Conservation (phyloP, 2,329 filamentous ascomycete species). For the Colletotrichum chrysophilum region DNA sequence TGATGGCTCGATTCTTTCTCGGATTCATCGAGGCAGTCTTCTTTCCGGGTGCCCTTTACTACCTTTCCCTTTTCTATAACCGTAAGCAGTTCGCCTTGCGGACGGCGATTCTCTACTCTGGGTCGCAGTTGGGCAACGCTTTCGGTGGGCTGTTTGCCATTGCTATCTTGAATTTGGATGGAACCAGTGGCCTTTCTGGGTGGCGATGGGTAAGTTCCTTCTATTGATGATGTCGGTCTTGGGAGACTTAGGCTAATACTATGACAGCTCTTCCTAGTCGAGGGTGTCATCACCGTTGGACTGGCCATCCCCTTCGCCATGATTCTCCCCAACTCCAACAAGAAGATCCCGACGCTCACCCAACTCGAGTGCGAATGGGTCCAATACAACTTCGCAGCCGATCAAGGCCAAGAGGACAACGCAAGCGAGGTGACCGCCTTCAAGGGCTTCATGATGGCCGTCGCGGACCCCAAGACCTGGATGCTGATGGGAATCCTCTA, state of each 20-base stretch:
- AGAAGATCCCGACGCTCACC: conserved; percentile 18
- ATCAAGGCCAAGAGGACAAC: conserved; percentile 18
- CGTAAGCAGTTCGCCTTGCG: conserved; percentile 38
- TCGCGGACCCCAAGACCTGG: conserved; percentile 40
- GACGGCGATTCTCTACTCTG: conserved; percentile 36
- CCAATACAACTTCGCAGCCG: conserved; percentile 18
- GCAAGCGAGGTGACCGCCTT: conserved; percentile 20
- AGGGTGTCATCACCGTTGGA: conserved; percentile 21
- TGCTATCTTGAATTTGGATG: conserved; percentile 63
- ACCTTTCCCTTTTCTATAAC: conserved; percentile 45
- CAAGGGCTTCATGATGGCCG: conserved; percentile 30
- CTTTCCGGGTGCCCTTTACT: conserved; percentile 50
- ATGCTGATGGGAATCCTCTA: conserved; percentile 37
- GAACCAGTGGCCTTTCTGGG: conserved; percentile 60
- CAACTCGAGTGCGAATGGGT: conserved; percentile 21
- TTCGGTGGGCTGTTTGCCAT: conserved; percentile 40
- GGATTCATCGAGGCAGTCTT: conserved; percentile 22
- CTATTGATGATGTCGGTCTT: accelerated
- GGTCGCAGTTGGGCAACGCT: conserved; percentile 35
- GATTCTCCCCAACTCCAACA: conserved; percentile 23
- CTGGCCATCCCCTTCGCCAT: conserved; percentile 14
- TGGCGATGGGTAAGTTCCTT: conserved; percentile 60
- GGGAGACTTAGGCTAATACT: accelerated
- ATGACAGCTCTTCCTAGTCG: conserved; percentile 9
- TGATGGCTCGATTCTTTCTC: conserved; percentile 22